These are phyloP conservation scores for Zygoascus biomembranicola DNA, from an alignment of 805 yeast species.

Conservation along the genomic window DNA sequence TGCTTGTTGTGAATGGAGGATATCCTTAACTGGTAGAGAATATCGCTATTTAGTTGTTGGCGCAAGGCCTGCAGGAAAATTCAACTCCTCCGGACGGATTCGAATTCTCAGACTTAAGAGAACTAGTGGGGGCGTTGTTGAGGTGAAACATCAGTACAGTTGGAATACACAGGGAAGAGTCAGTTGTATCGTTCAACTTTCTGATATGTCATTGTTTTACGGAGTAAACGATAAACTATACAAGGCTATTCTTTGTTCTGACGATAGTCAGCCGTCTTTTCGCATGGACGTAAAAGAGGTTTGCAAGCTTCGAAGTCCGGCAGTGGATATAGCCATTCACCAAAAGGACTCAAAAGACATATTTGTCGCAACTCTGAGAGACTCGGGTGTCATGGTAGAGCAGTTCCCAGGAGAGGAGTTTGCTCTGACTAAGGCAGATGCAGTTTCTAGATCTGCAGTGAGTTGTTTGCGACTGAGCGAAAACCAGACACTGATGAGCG, in stretches of 20 bases:
- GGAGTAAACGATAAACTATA: neutral
- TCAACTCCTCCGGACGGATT: constrained; percentile 3
- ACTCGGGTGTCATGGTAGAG: neutral
- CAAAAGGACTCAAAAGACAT: neutral
- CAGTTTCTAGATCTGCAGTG: neutral
- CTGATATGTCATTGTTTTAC: constrained; percentile 1
- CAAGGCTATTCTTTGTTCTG: neutral
- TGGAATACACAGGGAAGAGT: constrained; percentile 7
- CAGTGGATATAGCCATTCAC: neutral
- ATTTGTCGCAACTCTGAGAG: neutral
- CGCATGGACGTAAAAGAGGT: neutral
- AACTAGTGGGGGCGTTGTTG: constrained; percentile 1
- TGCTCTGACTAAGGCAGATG: neutral
- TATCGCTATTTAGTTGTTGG: constrained; percentile 13
- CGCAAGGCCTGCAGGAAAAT: neutral
- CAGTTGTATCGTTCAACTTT: constrained; percentile 1
- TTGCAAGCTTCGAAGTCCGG: neutral
- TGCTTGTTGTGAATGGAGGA: constrained; percentile 10
- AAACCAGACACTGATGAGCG: neutral
- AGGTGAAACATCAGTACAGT: constrained; percentile 6
- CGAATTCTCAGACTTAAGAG: constrained; percentile 10
- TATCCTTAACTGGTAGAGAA: constrained; percentile 1
- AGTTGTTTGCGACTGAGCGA: neutral
- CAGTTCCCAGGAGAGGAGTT: neutral
- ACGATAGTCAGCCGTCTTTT: neutral